Conservation (phyloP, 2,329 filamentous ascomycete genomes). For the Chrysoporthe deuterocubensis region DNA sequence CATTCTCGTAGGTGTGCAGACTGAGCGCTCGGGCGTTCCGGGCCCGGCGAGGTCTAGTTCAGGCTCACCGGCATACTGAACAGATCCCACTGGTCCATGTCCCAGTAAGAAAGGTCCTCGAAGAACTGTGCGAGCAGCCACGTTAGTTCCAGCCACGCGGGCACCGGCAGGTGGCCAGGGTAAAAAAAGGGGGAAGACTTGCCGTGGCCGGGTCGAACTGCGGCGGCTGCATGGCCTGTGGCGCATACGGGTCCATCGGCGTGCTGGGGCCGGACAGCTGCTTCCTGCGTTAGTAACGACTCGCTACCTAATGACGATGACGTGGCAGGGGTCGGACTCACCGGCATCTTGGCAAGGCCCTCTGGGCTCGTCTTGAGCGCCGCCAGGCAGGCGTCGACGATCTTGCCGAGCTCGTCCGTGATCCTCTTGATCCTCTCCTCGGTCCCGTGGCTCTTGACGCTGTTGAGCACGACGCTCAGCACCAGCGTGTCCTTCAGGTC, state of each 20-base stretch:
- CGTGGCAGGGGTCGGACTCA: constrained; percentile 28
- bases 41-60: not conserved
- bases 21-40: not conserved
- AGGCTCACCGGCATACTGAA: constrained; percentile 18
- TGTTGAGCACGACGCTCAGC: constrained; percentile 52
- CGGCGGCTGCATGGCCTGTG: constrained; percentile 6
- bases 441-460: constrained; percentile 44
- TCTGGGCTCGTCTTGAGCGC: constrained; percentile 50
- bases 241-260: constrained; percentile 19
- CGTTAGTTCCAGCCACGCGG: constrained; percentile 3
- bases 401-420: constrained; percentile 44
- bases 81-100: constrained; percentile 43
- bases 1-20: not conserved
- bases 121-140: constrained; percentile 18
- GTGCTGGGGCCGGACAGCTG: constrained; percentile 12
- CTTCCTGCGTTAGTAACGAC: not conserved
- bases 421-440: constrained; percentile 50
- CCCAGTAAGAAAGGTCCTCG: constrained; percentile 35
- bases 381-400: constrained; percentile 51
- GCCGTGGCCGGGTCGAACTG: constrained; percentile 20
- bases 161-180: not conserved
- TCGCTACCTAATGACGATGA: not conserved
- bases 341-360: constrained; percentile 36
- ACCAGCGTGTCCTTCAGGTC: constrained; percentile 56
- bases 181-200: not conserved